phyloP scores from a whole-genome alignment of 768 basidiomycete genomes.

The Dioszegia hungarica region DNA sequence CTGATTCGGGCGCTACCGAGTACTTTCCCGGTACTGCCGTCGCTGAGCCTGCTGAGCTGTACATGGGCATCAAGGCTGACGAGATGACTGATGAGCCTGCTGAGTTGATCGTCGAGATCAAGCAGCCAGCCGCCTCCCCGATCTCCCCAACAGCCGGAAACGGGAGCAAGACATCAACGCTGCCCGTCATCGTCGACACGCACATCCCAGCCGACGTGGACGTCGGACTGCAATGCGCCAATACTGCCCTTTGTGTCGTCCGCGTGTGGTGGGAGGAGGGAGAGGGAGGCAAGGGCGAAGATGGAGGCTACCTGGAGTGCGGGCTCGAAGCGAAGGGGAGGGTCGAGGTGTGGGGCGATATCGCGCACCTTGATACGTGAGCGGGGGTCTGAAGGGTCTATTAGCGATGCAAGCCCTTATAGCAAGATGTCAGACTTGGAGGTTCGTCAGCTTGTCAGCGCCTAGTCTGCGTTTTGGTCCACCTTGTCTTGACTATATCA shows the following conservation, averaged over 20 bases:
- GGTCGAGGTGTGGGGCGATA: slow-evolving; percentile 26
- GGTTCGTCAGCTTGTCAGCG: too few species aligned
- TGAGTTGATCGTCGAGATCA: not conserved
- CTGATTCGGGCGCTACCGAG: not conserved
- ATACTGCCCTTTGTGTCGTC: slow-evolving; percentile 21
- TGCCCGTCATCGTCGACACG: slow-evolving; percentile 8
- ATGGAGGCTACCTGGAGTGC: not conserved
- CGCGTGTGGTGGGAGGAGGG: slow-evolving; percentile 26
- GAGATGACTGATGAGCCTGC: not conserved
- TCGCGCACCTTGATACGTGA: slow-evolving; percentile 11
- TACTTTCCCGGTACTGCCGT: not conserved
- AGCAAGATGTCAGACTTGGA: too few species aligned
- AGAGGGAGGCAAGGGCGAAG: not conserved
- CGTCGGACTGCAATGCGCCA: slow-evolving; percentile 3
- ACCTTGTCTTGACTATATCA: too few species aligned
- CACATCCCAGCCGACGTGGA: slow-evolving; percentile 15
- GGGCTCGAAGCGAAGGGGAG: slow-evolving; percentile 16
- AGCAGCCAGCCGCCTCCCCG: not conserved
- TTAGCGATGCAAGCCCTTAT: too few species aligned
- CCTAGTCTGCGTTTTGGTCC: too few species aligned
- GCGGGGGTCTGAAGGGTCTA: too few species aligned
- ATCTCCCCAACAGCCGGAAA: not conserved
- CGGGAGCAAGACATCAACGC: not conserved
- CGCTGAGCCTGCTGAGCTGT: not conserved
- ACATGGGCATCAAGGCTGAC: not conserved